Evolutionary conservation across 2,329 filamentous ascomycete genomes (phyloP).

Genomic region (Elsinoe batatas): DNA sequence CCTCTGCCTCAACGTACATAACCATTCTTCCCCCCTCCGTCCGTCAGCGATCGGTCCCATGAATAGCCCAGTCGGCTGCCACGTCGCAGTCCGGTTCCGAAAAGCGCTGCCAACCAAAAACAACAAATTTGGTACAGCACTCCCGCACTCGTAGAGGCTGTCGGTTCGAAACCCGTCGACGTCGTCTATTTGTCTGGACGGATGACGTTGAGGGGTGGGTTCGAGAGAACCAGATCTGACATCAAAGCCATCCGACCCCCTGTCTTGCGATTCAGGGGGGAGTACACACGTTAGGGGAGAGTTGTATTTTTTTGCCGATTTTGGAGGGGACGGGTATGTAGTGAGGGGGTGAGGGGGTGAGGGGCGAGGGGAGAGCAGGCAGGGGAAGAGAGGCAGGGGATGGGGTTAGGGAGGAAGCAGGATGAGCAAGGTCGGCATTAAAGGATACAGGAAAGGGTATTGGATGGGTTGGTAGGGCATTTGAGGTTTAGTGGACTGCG

Average conservation of each 20-base stretch:
- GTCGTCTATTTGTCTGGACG: not conserved
- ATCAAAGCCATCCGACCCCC: not conserved
- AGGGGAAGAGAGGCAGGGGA: no score
- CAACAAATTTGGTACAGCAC: not conserved
- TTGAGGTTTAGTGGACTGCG: no score
- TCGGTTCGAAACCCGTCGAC: not conserved
- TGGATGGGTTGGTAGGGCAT: no score
- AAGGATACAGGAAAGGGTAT: no score
- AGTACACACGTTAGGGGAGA: not conserved
- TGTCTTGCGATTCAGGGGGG: not conserved
- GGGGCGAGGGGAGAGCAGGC: no score
- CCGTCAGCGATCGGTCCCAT: not conserved
- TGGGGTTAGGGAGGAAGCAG: no score
- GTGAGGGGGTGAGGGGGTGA: not conserved
- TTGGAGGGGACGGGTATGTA: not conserved
- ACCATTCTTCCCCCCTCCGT: not conserved
- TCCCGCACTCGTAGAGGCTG: not conserved
- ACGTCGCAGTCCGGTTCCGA: not conserved
- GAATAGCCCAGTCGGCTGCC: not conserved
- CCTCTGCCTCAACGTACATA: not conserved
- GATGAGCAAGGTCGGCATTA: no score
- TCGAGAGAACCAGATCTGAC: not conserved
- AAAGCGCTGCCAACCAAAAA: not conserved
- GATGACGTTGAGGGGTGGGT: not conserved
- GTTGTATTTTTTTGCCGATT: not conserved